Base-by-base conservation (phyloP, 2,329 filamentous ascomycete species). In the Pyrenochaeta sp. region DNA sequence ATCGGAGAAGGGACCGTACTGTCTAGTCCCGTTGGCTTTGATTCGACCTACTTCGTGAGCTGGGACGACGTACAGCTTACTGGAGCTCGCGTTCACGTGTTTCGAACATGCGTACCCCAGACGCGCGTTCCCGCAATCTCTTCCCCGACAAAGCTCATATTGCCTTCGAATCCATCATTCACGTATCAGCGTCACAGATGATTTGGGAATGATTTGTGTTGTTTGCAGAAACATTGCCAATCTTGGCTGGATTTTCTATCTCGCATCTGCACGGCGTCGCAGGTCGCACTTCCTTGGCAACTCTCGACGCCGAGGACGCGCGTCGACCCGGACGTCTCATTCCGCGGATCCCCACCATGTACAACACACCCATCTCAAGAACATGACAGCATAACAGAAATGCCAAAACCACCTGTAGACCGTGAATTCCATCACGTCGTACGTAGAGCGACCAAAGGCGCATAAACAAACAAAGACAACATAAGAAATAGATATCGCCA, bases 401-500 rank as follows among this genome's bases (percentile, higher is more conserved):
- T 53, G 52, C 54, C 59, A 49, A 50, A 50, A 44, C 32, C 42
- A 50, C 52, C 37, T 50, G 37, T 36, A 40, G 55, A 54, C 52
- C 58, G 56, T 66, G 50, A 62, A 34, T 37, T 49, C 62, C 63
- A 52, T 65, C 64, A 50, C 59, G 50, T 62, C 61, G 48, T 66
- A 59, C 64, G 44, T 57, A 56, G 43, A 59, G 44, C 50, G 44
- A 50, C 48, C 46, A 51, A 59, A 61, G 65, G 69, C 64, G 67
- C 71, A 58, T 75, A 55, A 50, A 71, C 62, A 72, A 67, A 64
- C 12, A 37, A 56, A 52, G 56, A 55, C 50, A 50, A 75, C 72
- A 74, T 67, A 74, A 49, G 71, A 71, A 69, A 72, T 56, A 50
- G 45, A 61, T 62, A 49, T 63, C 63, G 59, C 59, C 51, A 59